These are phyloP conservation scores for Neophaeococcomyces mojaviensis DNA, from an alignment of 2,329 filamentous ascomycete genomes.

Conservation along the genomic window DNA sequence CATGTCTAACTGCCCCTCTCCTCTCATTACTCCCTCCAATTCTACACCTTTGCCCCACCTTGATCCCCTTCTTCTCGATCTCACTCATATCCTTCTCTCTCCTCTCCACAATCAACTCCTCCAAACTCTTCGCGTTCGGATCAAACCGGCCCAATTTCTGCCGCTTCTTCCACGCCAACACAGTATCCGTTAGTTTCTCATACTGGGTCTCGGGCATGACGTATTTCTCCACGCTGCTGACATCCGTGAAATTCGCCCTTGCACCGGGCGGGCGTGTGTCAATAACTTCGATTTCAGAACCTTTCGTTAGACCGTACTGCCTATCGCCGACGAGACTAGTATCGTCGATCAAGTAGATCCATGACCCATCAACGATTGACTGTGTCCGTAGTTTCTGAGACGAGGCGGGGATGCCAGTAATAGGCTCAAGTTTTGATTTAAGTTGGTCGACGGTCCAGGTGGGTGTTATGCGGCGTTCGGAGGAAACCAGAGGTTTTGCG, in stretches of 20 bases:
- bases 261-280: conserved; percentile 72
- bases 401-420: conserved; percentile 81
- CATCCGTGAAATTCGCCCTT: conserved; percentile 70
- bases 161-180: conserved; percentile 91
- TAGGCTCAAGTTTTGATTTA: conserved; percentile 79
- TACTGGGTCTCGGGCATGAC: conserved; percentile 81
- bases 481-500: conserved; percentile 44
- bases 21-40: conserved; percentile 60
- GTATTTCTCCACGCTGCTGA: conserved; percentile 78
- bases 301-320: conserved; percentile 30
- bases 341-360: conserved; percentile 12
- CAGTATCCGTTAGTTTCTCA: conserved; percentile 75
- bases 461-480: conserved; percentile 85
- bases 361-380: conserved; percentile 22
- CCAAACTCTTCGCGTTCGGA: conserved; percentile 62
- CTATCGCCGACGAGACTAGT: conserved; percentile 12
- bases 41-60: conserved; percentile 57
- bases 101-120: conserved; percentile 63
- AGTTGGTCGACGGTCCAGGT: conserved; percentile 82
- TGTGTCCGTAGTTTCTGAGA: conserved; percentile 70
- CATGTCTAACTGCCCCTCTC: conserved; percentile 50
- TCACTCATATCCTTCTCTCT: conserved; percentile 53
- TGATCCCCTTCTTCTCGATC: conserved; percentile 61
- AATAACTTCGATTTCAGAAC: conserved; percentile 38
- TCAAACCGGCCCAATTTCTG: conserved; percentile 96